These are phyloP conservation scores for Neurospora pannonica DNA, from an alignment of 495 filamentous ascomycete genomes.

Conservation along the genomic window DNA sequence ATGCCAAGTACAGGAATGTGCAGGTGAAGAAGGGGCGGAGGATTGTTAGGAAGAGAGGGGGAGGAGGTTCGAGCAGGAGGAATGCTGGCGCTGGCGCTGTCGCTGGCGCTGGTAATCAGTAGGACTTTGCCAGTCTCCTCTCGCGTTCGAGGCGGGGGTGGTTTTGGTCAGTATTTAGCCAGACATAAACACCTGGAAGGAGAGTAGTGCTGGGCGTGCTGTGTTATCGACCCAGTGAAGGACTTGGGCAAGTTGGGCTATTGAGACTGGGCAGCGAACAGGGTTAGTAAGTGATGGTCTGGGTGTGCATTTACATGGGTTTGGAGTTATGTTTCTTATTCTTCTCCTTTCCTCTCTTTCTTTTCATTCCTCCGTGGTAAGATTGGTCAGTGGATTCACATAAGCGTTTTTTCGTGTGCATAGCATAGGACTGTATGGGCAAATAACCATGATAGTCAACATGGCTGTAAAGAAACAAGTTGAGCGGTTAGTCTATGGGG, in stretches of 20 bases:
- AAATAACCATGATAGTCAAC: not conserved
- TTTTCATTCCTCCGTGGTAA: not conserved
- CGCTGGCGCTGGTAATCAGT: not conserved
- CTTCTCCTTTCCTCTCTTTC: not conserved
- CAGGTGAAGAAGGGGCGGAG: slow-evolving; percentile 56
- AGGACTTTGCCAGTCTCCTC: not conserved
- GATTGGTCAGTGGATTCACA: not conserved
- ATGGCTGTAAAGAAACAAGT: not conserved
- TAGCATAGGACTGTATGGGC: not conserved
- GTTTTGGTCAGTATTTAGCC: not conserved
- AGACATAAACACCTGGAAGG: not conserved
- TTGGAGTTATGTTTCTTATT: not conserved
- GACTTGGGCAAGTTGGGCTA: not conserved
- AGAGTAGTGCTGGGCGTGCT: not conserved
- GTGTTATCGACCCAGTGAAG: not conserved
- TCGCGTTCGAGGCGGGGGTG: not conserved
- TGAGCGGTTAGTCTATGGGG: not conserved
- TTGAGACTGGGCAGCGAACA: not conserved
- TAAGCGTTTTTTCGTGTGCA: not conserved
- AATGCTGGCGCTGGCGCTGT: not conserved
- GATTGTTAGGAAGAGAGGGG: slow-evolving; percentile 33
- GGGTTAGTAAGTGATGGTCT: not conserved
- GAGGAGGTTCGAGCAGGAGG: not conserved
- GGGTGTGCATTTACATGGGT: not conserved
- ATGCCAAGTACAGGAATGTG: slow-evolving; percentile 63